Base-by-base conservation (phyloP, 2,329 filamentous ascomycete species). In the Neonectria coccinea region DNA sequence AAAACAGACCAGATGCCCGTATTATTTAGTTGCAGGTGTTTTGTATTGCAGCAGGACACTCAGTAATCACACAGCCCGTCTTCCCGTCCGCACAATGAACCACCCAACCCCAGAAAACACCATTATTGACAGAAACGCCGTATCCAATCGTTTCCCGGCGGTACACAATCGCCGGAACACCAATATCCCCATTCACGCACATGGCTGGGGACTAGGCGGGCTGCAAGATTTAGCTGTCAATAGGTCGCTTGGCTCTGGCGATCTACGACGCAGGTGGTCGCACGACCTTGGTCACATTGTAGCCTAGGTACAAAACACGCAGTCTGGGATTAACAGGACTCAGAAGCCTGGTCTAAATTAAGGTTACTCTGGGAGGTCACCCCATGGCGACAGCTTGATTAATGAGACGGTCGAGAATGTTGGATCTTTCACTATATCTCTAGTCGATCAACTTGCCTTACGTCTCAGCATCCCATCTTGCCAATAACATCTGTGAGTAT, bases 261-360 rank as follows among this genome's bases (percentile, higher is more conserved):
- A 7, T 36, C 22, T 16, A 42, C n/a, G 5, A 36, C 16, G 10
- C 31, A 33, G 18, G 29, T 9, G 42, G 59, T 56, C 42, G 22
- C 52, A 62, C 59, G 18, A 27, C 59, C 22, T 16, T 45, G n/a
- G 45, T 45, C 18, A 36, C 59, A 41, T 51, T 27, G 36, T 53
- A 56, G 52, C n/a, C 36, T 27, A 45, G 22, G 44, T 45, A 27
- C 44, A 51, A 56, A 51, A 33, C 41, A 56, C 42, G 53, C 45
- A 33, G 41, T 48, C 47, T 48, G 6, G 31, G 36, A 39, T 53
- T 20, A 54, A 47, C 57, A 33, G 9, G 50, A 41, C 50, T 59
- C 31, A 45, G 27, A 31, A 47, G 8, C 2, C 14, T 33, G 29
- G n/a, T 22, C 48, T 33, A 51, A 31, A 22, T 51, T 20, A 18